These are phyloP conservation scores for Globisporangium heterothallicum DNA, from an alignment of 352 stramenopile genomes.

Conservation along the genomic window DNA sequence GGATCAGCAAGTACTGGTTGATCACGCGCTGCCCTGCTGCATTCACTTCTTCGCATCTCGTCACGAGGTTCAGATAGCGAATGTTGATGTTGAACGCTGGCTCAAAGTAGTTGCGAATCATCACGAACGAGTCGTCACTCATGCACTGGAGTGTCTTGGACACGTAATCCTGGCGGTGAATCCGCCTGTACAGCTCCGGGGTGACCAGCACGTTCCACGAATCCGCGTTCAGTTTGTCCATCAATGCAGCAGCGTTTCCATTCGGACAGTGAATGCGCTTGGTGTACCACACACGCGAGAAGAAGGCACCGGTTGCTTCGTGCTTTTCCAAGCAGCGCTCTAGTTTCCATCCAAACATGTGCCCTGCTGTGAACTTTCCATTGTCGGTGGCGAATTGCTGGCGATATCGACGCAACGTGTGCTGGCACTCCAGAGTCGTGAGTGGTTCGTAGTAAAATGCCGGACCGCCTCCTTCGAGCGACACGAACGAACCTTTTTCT, in stretches of 20 bases:
- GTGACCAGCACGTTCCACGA: conserved; percentile 26
- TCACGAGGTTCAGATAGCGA: conserved; percentile 34
- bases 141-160: conserved; percentile 29
- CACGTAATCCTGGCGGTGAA: conserved; percentile 16
- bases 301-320: conserved; percentile 10
- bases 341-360: conserved; percentile 31
- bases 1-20: conserved; percentile 25
- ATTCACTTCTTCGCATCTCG: conserved; percentile 11
- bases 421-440: conserved; percentile 20
- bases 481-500: conserved; percentile 5
- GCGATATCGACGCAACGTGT: conserved; percentile 21
- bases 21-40: conserved; percentile 16
- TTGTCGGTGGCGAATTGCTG: conserved; percentile 18
- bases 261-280: conserved; percentile 27
- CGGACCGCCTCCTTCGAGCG: conserved; percentile 15
- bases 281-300: conserved; percentile 25
- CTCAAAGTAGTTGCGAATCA: conserved; percentile 22
- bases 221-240: conserved; percentile 24
- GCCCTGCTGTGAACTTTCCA: conserved; percentile 1
- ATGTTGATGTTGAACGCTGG: conserved; percentile 13
- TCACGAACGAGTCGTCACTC: conserved; percentile 23
- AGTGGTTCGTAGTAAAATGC: conserved; percentile 36
- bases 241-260: conserved; percentile 16
- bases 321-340: conserved; percentile 18
- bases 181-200: conserved; percentile 23